Evolutionary conservation across 306 rosid genomes (phyloP).

Genomic region (Mimosa pudica): DNA sequence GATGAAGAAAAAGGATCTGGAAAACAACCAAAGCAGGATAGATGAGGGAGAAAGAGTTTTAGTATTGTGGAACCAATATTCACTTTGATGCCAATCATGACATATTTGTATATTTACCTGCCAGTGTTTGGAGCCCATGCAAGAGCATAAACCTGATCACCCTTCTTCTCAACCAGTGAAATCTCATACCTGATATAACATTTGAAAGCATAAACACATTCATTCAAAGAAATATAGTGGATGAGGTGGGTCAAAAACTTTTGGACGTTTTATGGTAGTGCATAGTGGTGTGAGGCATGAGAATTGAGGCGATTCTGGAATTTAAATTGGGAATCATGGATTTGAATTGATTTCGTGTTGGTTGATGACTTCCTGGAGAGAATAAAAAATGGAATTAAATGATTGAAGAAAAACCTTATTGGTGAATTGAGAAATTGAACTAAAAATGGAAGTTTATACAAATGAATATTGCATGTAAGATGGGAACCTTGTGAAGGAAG

Average conservation of each 20-base stretch:
- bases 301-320: conserved; percentile 31
- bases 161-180: conserved; percentile 51
- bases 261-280: conserved; percentile 63
- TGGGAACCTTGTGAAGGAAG: conserved; percentile 45
- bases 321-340: conserved; percentile 37
- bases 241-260: conserved; percentile 63
- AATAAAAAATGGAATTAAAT: conserved; percentile 10
- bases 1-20: no score
- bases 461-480: background rate
- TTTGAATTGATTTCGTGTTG: conserved; percentile 23
- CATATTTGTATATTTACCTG: conserved; percentile 47
- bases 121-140: conserved; percentile 99
- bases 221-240: no score
- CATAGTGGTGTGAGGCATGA: conserved; percentile 35
- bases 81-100: background rate
- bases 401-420: background rate
- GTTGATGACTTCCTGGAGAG: conserved; percentile 40
- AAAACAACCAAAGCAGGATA: no score
- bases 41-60: no score
- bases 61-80: background rate
- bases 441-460: background rate
- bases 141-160: conserved; percentile 70
- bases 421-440: background rate
- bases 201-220: no score
- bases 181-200: no score